Evolutionary conservation across 2,329 filamentous ascomycete genomes (phyloP).

Genomic region (Trichoderma atrobrunneum): DNA sequence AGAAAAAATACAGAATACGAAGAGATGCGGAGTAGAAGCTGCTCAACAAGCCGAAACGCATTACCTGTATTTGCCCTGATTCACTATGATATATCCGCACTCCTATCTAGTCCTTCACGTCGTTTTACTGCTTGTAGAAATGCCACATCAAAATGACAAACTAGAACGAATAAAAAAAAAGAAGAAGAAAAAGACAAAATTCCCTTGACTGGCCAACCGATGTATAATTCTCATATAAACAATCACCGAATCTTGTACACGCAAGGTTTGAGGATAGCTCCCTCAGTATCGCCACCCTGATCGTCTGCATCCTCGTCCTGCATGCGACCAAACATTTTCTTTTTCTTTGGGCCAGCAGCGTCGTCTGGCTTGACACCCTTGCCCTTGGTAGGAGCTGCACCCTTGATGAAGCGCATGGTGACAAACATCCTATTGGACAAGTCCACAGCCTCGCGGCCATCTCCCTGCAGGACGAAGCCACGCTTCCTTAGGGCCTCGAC

Average conservation of each 20-base stretch:
- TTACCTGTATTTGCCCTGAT: neutral
- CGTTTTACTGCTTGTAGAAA: neutral
- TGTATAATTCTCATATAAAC: too few relatives aligned
- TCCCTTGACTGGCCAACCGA: neutral
- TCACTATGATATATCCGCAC: neutral
- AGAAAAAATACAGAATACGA: neutral
- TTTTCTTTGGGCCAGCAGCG: conserved; percentile 47
- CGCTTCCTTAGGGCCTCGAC: conserved; percentile 75
- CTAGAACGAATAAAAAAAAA: neutral
- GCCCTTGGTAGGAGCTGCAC: conserved; percentile 68
- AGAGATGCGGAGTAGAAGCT: neutral
- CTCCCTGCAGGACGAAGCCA: conserved; percentile 79
- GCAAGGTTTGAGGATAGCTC: conserved; percentile 79
- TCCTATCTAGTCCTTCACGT: neutral
- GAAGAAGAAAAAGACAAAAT: neutral
- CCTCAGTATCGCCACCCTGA: conserved; percentile 63
- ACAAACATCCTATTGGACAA: conserved; percentile 97
- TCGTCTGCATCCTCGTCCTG: conserved; percentile 54
- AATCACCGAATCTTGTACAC: conserved; percentile 85
- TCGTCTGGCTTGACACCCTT: conserved; percentile 64
- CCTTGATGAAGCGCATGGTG: conserved; percentile 91
- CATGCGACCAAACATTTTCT: conserved; percentile 51
- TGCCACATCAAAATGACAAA: neutral
- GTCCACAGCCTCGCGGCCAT: conserved; percentile 63
- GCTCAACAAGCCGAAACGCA: neutral